Evolutionary conservation across 2,329 filamentous ascomycete genomes (phyloP).

Genomic region (Tolypocladium sp.): DNA sequence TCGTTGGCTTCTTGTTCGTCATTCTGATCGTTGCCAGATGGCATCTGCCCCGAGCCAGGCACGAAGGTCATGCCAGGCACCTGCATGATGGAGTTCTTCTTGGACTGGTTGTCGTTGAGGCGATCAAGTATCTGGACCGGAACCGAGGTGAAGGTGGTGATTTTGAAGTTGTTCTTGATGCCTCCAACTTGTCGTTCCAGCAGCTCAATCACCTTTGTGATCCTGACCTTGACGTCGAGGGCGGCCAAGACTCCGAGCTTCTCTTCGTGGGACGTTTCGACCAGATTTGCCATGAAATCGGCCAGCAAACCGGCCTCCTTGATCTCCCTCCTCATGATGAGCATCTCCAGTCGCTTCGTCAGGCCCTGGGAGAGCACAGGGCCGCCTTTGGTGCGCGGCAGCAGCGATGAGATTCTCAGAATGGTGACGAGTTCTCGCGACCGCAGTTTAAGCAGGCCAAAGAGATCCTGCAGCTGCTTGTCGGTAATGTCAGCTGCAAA

Average conservation of each 20-base stretch:
- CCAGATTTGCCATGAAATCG: constrained; percentile 93
- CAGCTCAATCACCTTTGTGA: constrained; percentile 76
- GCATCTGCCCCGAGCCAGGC: constrained; percentile 22
- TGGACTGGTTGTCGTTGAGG: constrained; percentile 29
- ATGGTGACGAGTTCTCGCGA: constrained; percentile 81
- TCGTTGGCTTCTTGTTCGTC: constrained; percentile 83
- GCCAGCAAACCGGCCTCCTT: constrained; percentile 77
- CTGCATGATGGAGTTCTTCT: constrained; percentile 19
- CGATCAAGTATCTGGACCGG: constrained; percentile 53
- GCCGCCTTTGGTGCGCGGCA: constrained; percentile 58
- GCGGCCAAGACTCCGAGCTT: constrained; percentile 82
- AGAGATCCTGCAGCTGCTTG: constrained; percentile 58
- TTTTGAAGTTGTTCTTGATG: constrained; percentile 81
- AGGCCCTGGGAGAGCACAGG: constrained; percentile 72
- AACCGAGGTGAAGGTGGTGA: constrained; percentile 67
- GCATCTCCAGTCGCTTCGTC: constrained; percentile 75
- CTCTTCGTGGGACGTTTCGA: constrained; percentile 82
- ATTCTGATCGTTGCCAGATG: constrained; percentile 39
- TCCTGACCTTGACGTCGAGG: constrained; percentile 65
- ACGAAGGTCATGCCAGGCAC: constrained; percentile 31
- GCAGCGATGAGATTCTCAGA: constrained; percentile 74
- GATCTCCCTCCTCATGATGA: constrained; percentile 74
- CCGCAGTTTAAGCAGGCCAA: constrained; percentile 71
- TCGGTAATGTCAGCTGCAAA: constrained; percentile 32
- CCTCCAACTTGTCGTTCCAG: constrained; percentile 72